A percentile compares a stretch with the other conserved stretches of the same genome.
These are phyloP conservation scores for Backusella luteola DNA, from an alignment of 192 early-diverging fungal genomes.

Conservation along the genomic window DNA sequence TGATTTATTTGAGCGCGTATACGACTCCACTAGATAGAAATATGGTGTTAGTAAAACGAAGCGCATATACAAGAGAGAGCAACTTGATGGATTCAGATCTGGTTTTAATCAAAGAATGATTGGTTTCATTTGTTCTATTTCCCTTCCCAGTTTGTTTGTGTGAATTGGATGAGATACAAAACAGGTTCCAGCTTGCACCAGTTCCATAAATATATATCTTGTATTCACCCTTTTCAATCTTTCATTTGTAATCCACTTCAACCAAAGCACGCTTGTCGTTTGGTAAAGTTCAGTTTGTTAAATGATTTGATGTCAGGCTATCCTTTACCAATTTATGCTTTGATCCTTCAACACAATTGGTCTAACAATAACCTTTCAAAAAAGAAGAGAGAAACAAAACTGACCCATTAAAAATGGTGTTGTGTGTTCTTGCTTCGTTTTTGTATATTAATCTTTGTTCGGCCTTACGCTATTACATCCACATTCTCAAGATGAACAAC, in stretches of 20 bases:
- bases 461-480: slow-evolving; percentile 37
- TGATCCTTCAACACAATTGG: slow-evolving; percentile 4
- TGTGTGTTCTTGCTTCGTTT: neutral
- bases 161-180: too few relatives aligned
- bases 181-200: neutral
- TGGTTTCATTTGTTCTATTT: neutral
- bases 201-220: neutral
- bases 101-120: neutral
- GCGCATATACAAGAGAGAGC: neutral
- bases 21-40: slow-evolving; percentile 25
- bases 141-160: neutral
- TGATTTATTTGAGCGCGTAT: slow-evolving; percentile 15
- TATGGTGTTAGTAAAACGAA: too few relatives aligned
- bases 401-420: neutral
- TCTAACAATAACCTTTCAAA: slow-evolving; percentile 17
- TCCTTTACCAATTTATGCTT: slow-evolving; percentile 29
- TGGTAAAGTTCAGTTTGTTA: slow-evolving; percentile 24
- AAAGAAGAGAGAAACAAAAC: neutral
- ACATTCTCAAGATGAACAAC: slow-evolving; percentile 22
- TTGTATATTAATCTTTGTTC: slow-evolving; percentile 33
- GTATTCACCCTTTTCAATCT: neutral
- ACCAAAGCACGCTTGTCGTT: neutral
- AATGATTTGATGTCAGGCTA: slow-evolving; percentile 26
- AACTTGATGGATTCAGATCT: neutral
- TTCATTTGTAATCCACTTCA: slow-evolving; percentile 24